Conservation (phyloP, 768 basidiomycete species). For the Candolleomyces aberdarensis region DNA sequence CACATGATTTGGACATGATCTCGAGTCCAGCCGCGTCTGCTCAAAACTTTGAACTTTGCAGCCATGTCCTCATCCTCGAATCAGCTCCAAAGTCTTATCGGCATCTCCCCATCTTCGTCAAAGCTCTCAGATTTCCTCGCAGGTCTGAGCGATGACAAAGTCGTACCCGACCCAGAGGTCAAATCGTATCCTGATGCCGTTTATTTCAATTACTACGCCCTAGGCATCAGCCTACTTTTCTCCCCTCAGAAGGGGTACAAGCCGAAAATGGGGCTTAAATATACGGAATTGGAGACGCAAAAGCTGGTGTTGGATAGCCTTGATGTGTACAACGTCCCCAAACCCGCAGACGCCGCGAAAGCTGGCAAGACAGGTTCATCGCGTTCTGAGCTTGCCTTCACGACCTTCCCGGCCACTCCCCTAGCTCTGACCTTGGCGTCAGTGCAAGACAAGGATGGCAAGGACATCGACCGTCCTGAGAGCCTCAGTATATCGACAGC, state of each 20-base stretch:
- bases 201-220: slow-evolving; percentile 78
- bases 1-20: background rate
- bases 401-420: slow-evolving; percentile 55
- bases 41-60: background rate
- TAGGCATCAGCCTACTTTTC: slow-evolving; percentile 84
- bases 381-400: slow-evolving; percentile 52
- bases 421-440: slow-evolving; percentile 41
- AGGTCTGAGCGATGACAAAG: background rate
- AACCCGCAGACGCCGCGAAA: slow-evolving; percentile 27
- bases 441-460: slow-evolving; percentile 35
- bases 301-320: slow-evolving; percentile 63
- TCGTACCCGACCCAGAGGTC: slow-evolving; percentile 50
- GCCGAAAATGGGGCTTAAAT: slow-evolving; percentile 42
- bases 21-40: background rate
- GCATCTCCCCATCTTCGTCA: slow-evolving; percentile 47
- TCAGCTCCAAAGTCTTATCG: slow-evolving; percentile 39
- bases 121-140: slow-evolving; percentile 41
- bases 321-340: slow-evolving; percentile 75
- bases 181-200: slow-evolving; percentile 80
- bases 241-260: slow-evolving; percentile 62
- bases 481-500: slow-evolving; percentile 40
- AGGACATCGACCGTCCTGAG: slow-evolving; percentile 31
- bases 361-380: slow-evolving; percentile 24
- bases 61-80: slow-evolving; percentile 12
- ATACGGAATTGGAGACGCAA: slow-evolving; percentile 37